Base-by-base conservation (phyloP, 2,329 filamentous ascomycete species). In the Aureobasidium sp. region DNA sequence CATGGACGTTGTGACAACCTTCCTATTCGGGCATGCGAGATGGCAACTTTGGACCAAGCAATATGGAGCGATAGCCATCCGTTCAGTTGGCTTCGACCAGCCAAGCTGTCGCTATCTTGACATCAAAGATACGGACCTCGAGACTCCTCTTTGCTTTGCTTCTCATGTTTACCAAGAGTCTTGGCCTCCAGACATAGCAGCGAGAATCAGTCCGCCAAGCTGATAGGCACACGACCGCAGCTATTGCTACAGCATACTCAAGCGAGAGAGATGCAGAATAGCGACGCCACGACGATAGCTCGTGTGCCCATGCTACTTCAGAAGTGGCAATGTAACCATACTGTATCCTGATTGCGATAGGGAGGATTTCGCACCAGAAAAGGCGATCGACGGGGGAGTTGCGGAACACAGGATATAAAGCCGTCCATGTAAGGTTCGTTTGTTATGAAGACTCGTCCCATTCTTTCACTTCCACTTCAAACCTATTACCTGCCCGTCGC, bases 51-150 rank as follows among this genome's bases (percentile, higher is more conserved):
- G 15, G 39, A 10, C 30, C n/a, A 16, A 16, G 29, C 41, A 34
- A 13, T 36, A 44, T 57, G 29, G 27, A 32, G 39, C 34, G 53
- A 45, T 45, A 34, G 41, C n/a, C 29, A 10, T 45, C 25, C n/a
- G 30, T 8, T 45, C 39, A 36, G 11, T 57, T n/a, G 30, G 9
- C 11, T 25, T 27, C 8, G n/a, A 11, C 3, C 7, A 13, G 41
- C 53, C 53, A 57, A 57, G 53, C 16, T 45, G 29, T 57, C 50
- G 41, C 41, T 57, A 36, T 57, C 53, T 57, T 36, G 7, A 16
- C 21, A 34, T 11, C 30, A 27, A n/a, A 11, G 3, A 34, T 8
- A 16, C 16, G 8, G 27, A 10, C 53, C 5, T 32, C 39, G 3
- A 44, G 5, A 16, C 30, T 29, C 53, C 30, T 44, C 21, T 45